phyloP scores from a whole-genome alignment of 306 rosid genomes.

The Sindora glabra region DNA sequence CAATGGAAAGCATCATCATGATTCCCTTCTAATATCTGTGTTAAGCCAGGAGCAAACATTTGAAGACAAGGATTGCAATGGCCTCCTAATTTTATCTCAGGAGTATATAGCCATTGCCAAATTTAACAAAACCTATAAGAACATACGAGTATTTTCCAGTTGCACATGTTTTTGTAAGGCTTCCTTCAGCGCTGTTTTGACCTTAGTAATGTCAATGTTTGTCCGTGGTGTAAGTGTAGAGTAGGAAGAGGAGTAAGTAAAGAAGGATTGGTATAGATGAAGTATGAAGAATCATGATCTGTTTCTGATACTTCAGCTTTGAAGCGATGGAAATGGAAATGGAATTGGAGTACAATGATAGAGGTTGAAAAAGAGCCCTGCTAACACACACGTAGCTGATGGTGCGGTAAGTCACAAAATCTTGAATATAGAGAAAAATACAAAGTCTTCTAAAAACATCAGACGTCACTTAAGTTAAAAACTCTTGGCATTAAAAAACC shows the following conservation, averaged over 20 bases:
- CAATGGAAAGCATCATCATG: conserved; percentile 50
- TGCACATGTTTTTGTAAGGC: conserved; percentile 13
- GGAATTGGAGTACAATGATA: too few species aligned
- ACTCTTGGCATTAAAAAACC: too few species aligned
- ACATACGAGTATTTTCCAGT: conserved; percentile 20
- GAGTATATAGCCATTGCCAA: conserved; percentile 7
- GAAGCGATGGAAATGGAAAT: too few species aligned
- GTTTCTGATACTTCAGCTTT: too few species aligned
- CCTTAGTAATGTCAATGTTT: conserved; percentile 17
- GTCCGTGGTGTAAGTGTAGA: background rate
- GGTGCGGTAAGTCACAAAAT: too few species aligned
- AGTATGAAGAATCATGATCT: conserved; percentile 1
- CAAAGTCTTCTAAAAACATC: too few species aligned
- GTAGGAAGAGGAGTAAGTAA: too few species aligned
- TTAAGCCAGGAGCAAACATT: conserved; percentile 4
- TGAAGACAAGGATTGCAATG: conserved; percentile 15
- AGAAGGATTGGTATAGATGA: conserved; percentile 2
- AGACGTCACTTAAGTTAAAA: too few species aligned
- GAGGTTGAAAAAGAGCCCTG: too few species aligned
- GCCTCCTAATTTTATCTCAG: conserved; percentile 10
- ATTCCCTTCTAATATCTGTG: background rate
- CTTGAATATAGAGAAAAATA: too few species aligned
- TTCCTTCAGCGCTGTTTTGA: conserved; percentile 21
- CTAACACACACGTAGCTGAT: too few species aligned
- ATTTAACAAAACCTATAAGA: conserved; percentile 3